Evolutionary conservation across 495 filamentous ascomycete genomes (phyloP).

Genomic region (Sporormia fimetaria): DNA sequence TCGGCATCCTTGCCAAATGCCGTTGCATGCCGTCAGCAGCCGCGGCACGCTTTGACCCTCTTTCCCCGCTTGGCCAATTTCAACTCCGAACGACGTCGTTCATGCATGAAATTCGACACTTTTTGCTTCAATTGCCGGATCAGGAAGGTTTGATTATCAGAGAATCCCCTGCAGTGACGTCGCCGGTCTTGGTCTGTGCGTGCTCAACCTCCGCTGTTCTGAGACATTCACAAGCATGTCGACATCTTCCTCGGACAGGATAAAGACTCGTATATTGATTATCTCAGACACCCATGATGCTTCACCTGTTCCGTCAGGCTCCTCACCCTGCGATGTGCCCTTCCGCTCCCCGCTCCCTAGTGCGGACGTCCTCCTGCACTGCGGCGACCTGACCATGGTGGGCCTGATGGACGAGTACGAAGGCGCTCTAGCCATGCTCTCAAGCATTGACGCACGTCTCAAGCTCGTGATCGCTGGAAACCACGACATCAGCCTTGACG

Average conservation of each 20-base stretch:
- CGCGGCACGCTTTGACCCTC: no score
- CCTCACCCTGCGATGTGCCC: neutral
- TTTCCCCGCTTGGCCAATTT: no score
- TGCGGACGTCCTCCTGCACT: conserved; percentile 59
- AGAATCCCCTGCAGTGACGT: no score
- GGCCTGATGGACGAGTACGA: conserved; percentile 47
- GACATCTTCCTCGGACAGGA: conserved; percentile 2
- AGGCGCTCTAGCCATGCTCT: conserved; percentile 43
- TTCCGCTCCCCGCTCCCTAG: conserved; percentile 35
- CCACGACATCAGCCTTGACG: conserved; percentile 65
- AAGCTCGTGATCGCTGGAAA: conserved; percentile 77
- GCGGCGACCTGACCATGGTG: conserved; percentile 58
- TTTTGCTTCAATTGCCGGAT: no score
- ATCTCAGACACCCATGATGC: conserved; percentile 31
- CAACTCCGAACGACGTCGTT: no score
- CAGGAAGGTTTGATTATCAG: no score
- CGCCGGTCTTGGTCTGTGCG: no score
- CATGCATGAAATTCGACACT: no score
- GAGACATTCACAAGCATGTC: conserved; percentile 2
- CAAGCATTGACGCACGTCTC: conserved; percentile 47
- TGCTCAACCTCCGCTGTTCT: no score
- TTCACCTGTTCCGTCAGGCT: neutral
- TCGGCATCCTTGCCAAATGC: no score
- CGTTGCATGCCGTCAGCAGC: no score
- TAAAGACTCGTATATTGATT: conserved; percentile 28